These are phyloP conservation scores for Salvia hispanica DNA, from an alignment of 257 asterid genomes.

Conservation along the genomic window DNA sequence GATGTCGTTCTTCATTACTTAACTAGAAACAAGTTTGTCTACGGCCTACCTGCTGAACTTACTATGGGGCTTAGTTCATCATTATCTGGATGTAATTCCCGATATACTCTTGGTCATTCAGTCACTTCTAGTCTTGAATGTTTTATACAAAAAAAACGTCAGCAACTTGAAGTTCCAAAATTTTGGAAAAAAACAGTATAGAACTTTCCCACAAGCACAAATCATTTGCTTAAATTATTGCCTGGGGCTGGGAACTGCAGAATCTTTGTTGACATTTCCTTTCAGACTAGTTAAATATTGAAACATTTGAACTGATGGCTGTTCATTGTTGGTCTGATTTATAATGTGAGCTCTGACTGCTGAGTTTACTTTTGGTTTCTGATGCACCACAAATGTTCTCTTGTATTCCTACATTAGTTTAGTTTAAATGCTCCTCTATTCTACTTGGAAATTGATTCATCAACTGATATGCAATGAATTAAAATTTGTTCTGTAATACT, in stretches of 20 bases:
- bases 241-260: conserved; percentile 12
- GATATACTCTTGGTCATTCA: neutral
- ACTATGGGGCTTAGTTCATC: neutral
- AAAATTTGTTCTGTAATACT: neutral
- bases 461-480: conserved; percentile 18
- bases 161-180: neutral
- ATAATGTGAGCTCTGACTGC: neutral
- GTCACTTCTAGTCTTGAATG: conserved; percentile 9
- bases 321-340: conserved; percentile 13
- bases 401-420: neutral
- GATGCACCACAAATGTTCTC: conserved; percentile 7
- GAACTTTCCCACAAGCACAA: neutral
- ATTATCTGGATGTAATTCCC: neutral
- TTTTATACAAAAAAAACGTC: neutral
- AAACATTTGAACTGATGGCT: neutral
- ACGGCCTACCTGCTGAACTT: neutral
- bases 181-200: neutral
- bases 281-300: neutral
- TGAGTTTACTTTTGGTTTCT: conserved; percentile 19
- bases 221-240: conserved; percentile 3
- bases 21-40: conserved; percentile 8
- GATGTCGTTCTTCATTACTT: neutral
- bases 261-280: neutral
- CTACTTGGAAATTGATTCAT: neutral
- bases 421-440: conserved; percentile 9